A percentile compares a stretch with the other conserved stretches of the same genome.
Evolutionary conservation across 257 asterid species (phyloP).

Genomic region (Nemophila menziesii): DNA sequence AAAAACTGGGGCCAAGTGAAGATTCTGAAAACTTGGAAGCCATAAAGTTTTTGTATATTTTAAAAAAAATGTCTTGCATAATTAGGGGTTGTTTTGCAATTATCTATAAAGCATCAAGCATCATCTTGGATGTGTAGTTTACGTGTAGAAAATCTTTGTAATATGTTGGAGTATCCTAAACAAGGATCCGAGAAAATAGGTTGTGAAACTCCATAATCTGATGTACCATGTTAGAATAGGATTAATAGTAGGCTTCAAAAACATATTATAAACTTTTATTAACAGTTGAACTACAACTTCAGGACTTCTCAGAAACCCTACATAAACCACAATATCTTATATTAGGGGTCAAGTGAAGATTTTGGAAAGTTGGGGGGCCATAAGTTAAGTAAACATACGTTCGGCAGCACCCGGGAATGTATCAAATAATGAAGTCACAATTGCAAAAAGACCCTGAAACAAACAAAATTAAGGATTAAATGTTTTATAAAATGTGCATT

Average conservation of each 20-base stretch:
- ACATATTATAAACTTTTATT: slow-evolving; percentile 23
- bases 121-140: not conserved
- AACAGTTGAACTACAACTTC: slow-evolving; percentile 35
- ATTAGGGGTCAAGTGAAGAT: too few relatives aligned
- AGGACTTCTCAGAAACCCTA: slow-evolving; percentile 58
- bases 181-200: slow-evolving; percentile 23
- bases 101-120: too few relatives aligned
- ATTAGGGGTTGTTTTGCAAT: too few relatives aligned
- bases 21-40: too few relatives aligned
- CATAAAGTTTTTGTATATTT: too few relatives aligned
- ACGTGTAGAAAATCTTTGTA: slow-evolving; percentile 20
- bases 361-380: not conserved
- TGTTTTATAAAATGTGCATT: not conserved
- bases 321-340: slow-evolving; percentile 13
- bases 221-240: slow-evolving; percentile 49
- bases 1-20: too few relatives aligned
- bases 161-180: slow-evolving; percentile 28
- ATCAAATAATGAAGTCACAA: slow-evolving; percentile 40
- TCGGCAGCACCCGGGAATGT: slow-evolving; percentile 62
- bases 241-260: slow-evolving; percentile 26
- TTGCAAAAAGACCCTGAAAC: slow-evolving; percentile 42
- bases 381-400: slow-evolving; percentile 25
- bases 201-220: slow-evolving; percentile 31
- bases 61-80: too few relatives aligned
- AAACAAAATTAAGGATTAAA: slow-evolving; percentile 1